These are phyloP conservation scores for Saccharomycopsis fermentans DNA, from an alignment of 805 yeast species.

Conservation along the genomic window DNA sequence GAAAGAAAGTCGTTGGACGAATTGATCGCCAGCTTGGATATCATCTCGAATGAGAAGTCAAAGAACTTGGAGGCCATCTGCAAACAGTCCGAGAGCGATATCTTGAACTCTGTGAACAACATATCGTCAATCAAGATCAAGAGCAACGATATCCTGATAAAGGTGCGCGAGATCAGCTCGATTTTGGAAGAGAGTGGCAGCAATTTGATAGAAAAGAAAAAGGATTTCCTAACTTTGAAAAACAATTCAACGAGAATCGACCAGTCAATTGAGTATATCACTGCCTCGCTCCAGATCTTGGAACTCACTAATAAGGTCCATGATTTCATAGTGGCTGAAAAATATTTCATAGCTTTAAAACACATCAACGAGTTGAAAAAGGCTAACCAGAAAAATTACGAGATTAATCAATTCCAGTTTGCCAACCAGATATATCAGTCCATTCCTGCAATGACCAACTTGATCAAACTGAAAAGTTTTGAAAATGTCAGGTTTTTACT, in stretches of 20 bases:
- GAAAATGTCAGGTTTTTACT: constrained; percentile 59
- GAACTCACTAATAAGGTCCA: constrained; percentile 82
- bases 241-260: constrained; percentile 57
- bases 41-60: constrained; percentile 49
- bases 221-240: constrained; percentile 46
- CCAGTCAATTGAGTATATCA: constrained; percentile 60
- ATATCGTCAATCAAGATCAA: constrained; percentile 51
- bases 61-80: constrained; percentile 52
- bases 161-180: constrained; percentile 45
- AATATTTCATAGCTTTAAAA: constrained; percentile 80
- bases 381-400: constrained; percentile 59
- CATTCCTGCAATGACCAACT: constrained; percentile 61
- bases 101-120: constrained; percentile 48
- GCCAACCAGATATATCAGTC: constrained; percentile 64
- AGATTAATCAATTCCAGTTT: constrained; percentile 58
- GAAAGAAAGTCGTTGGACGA: constrained; percentile 37
- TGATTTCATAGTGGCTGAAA: constrained; percentile 62
- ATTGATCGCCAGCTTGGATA: constrained; percentile 45
- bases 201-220: constrained; percentile 54
- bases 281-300: constrained; percentile 66
- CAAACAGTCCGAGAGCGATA: constrained; percentile 46
- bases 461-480: constrained; percentile 67
- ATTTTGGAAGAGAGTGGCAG: constrained; percentile 55
- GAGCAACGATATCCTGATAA: constrained; percentile 46
- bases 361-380: constrained; percentile 65